Base-by-base conservation (phyloP, 345 rosid genomes). In the Microthlaspi erraticum region DNA sequence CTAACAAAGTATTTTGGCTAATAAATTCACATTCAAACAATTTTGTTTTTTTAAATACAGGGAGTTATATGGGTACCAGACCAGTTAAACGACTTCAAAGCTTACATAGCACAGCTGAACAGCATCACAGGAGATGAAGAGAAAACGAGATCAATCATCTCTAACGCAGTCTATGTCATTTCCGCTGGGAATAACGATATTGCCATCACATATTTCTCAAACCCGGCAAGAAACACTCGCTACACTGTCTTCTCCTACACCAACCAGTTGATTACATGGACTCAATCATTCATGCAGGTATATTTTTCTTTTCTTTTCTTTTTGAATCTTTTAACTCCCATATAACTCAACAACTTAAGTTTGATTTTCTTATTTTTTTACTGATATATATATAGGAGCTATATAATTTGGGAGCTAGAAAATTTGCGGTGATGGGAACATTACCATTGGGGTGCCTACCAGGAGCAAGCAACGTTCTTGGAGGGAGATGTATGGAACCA, bases 161-260 rank as follows among this genome's bases (percentile, higher is more conserved):
- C 71, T 6, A 82, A 80, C 6, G 79, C 81, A 59, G 14, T 86
- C 5, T 82, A 45, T 61, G 10, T 83, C 0, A 73, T 83, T 17
- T 78, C 78, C 5, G 70, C 82, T 10, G 85, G 91, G n/a, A 86
- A 82, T 67, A 75, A 86, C 50, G 92, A 88, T 83, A 64, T 89
- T n/a, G 91, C 77, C 38, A 77, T 78, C 49, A 82, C 79, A 7
- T 89, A 81, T 65, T 78, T 79, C 41, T 2, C 6, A 0, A 54
- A 71, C 19, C 81, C 71, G 2, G 37, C 41, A 10, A 71, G 87
- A 63, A 56, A 60, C 58, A 80, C 64, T 34, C 74, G 57, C 10
- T 48, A 82, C 11, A 79, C 78, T 45, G 41, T 81, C 5, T 62
- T 77, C 53, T 68, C 85, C 8, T 87, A 87, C 60, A 81, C 89